Evolutionary conservation across 1,139 yeast species (phyloP), one percentile per base, ranked within the genome.

Genomic region (Hyphopichia khmerensis): DNA sequence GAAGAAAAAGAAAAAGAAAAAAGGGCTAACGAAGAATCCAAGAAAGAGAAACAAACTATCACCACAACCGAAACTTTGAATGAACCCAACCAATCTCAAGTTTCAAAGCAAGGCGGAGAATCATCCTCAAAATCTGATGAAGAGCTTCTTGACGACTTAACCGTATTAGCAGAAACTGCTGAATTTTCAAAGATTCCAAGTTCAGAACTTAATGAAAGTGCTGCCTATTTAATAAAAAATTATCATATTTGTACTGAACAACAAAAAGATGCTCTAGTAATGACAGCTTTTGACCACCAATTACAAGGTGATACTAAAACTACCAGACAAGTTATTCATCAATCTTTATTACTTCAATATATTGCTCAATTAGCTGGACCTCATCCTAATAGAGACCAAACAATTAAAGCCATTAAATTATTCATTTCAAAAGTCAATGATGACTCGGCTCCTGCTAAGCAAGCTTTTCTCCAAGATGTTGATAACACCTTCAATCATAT

Each of bases 281-380:
- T 93, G 96, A 83, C 85, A 21, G 96, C 98, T 0, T 95, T 93
- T 61, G 96, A 93, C 55, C 71, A 75, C 42, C 90, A 90, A 60
- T 73, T 91, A 47, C 80, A 75, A 9, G 84, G 82, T 15, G 75
- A 88, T 41, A 59, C 77, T 0, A 46, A 50, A 4, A 59, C 64
- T 13, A 80, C 91, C 1, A 76, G 74, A 49, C 85, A 79, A 46
- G 77, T 84, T 26, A 83, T 93, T 36, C 87, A 83, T 58, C 95
- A 89, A 57, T 84, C 96, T 1, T 77, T 89, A 51, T 66, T 93
- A 35, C 64, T 93, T 46, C 96, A 90, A 57, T 93, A 89, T 60
- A 69, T 87, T 43, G 73, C 82, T 14, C 87, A 85, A 51, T 69
- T 90, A 38, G 77, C 84, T 33, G 62, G 77, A 30, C 67, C 62